Evolutionary conservation across 108 stramenopile species (phyloP), one percentile per base, ranked within the genome.

Genomic region (Chaetoceros tenuissimus): DNA sequence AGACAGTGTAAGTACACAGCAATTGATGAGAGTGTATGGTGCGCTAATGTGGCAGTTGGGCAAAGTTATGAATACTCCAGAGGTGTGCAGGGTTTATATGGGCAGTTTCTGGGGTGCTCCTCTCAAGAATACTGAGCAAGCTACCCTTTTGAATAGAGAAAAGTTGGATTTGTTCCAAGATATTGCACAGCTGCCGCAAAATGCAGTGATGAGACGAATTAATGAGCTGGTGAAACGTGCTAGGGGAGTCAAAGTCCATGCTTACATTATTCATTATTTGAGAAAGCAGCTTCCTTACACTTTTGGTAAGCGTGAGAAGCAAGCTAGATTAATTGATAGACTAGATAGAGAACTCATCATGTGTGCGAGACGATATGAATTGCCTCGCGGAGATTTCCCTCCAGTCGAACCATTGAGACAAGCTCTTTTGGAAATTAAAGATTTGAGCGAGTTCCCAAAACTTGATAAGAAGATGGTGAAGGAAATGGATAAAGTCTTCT

Each of bases 141-240:
- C 77, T 20, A 79, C 82, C 31, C 62, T 98, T 28, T 64, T 94
- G 62, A 79, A 79, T 43, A 59, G 66, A 26, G 97, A 99, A 77
- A 89, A 96, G 69, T 64, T 68, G 46, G 97, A 98, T 69, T 82
- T 99, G 23, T 71, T 98, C 64, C 72, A 89, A 55, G 98, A 99
- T 55, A 95, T 99, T 62, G 79, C 77, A 60, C 59, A 63, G 30
- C 72, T 99, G 46, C 97, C 97, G 10, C 94, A 96, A 57, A 94
- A 98, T 51, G 94, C 97, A 13, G 96, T 96, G 16, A 91, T 96
- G 81, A 83, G 98, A 53, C 78, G 95, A 7, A 97, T 99, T 62
- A 99, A 99, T 69, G 98, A 99, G 53, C 69, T 99, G 34, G 97
- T 99, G 34, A 99, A 99, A 60, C 82, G 98, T 24, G 96, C 97